Evolutionary conservation across 2,329 filamentous ascomycete species (phyloP), one percentile per base, ranked within the genome.

Genomic region (Aureobasidium sp.): DNA sequence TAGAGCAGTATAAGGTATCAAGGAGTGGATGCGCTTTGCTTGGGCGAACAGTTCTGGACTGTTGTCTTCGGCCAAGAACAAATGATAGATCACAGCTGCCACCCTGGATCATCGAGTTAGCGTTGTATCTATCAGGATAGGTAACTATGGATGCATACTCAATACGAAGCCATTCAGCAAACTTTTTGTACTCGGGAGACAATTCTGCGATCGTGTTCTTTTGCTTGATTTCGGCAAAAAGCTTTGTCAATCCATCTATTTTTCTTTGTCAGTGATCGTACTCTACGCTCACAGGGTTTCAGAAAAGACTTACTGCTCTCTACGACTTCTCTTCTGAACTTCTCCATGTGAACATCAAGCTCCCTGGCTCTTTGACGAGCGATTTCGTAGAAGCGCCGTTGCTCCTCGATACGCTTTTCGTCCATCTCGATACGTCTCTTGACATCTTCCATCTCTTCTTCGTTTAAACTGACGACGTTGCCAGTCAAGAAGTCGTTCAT

Each of bases 1-100:
- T 72, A 99, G 81, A 53, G 97, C 80, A 0, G 87, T 88, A 72
- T 99, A 99, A 0, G 94, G 94, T 48, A 99, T 88, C 62, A 97
- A 83, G 0, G 92, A 96, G 73, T 99, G 94, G 59, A 97, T 97
- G 64, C 90, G 86, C 77, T 93, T 96, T 5, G 89, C 87, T 75
- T 99, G 94, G 0, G 92, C 91, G 73, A 97, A 97, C 34, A 99
- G 77, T 71, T 99, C 94, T 0, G 94, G 92, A 0, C 93, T 97
- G 74, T 99, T 99, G 76, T 99, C 94, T 74, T 99, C 94, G 6
- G 94, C 94, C 48, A 99, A 82, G 81, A 99, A 99, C 37, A 99
- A 81, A 74, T 99, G 94, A 72, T 99, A 99, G 63, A 97, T 86
- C 26, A 94, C 97, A 44, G 94, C 94, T 27, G 94, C 94, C 53